phyloP scores from a whole-genome alignment of 163 green algal species.

The Scenedesmus sp. region DNA sequence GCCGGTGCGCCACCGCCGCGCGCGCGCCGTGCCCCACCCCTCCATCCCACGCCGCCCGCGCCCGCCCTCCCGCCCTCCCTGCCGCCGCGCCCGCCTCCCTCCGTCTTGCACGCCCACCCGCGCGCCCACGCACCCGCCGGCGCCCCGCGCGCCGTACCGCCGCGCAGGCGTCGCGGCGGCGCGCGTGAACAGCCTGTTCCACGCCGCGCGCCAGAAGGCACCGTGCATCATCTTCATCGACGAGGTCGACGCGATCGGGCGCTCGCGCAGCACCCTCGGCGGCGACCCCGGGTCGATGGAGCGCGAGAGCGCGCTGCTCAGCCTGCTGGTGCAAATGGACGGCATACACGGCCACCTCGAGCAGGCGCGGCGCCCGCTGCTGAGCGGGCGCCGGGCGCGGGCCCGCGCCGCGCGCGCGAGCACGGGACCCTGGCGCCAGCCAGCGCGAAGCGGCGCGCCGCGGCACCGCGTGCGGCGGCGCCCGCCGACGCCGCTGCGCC shows the following conservation, averaged over 20 bases:
- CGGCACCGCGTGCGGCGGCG: too few relatives aligned
- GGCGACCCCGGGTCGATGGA: conserved; percentile 67
- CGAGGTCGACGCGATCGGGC: conserved; percentile 95
- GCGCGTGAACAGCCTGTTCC: conserved; percentile 68
- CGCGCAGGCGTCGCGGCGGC: conserved; percentile 57
- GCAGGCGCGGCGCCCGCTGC: conserved; percentile 34
- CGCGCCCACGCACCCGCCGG: too few relatives aligned
- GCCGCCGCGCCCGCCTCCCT: not conserved
- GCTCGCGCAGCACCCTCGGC: conserved; percentile 43
- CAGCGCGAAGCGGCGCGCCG: too few relatives aligned
- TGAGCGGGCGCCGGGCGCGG: too few relatives aligned
- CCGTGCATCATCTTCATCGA: conserved; percentile 99
- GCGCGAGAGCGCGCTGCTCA: conserved; percentile 74
- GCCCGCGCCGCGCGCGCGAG: too few relatives aligned
- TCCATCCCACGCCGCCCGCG: too few relatives aligned
- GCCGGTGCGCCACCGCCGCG: conserved; percentile 59
- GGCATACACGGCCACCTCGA: conserved; percentile 79
- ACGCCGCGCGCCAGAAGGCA: conserved; percentile 75
- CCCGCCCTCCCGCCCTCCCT: not conserved
- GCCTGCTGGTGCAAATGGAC: conserved; percentile 96
- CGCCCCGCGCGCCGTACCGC: not conserved
- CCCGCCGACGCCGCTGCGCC: too few relatives aligned
- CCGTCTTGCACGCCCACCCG: not conserved
- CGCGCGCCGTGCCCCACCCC: conserved; percentile 28
- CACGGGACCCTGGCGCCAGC: too few relatives aligned